phyloP scores from a whole-genome alignment of 129 eudicot genomes.

The Kitagawia praeruptora region DNA sequence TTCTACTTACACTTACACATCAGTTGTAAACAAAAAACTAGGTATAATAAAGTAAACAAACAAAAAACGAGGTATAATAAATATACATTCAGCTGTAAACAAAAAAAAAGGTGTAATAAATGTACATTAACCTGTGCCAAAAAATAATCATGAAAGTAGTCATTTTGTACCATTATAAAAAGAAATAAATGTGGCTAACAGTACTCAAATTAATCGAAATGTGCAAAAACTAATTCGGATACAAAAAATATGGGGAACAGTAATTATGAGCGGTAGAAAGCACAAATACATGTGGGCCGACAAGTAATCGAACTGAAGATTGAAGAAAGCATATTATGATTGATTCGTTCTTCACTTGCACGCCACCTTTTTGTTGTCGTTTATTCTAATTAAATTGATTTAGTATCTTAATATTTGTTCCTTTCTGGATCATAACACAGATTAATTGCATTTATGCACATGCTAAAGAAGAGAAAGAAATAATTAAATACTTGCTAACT shows the following conservation, averaged over 20 bases:
- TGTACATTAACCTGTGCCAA: no score
- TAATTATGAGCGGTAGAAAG: background rate
- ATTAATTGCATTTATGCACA: background rate
- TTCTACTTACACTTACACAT: no score
- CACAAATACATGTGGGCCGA: background rate
- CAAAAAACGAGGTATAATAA: no score
- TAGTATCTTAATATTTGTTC: background rate
- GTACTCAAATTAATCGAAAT: background rate
- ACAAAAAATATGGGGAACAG: background rate
- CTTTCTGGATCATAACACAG: background rate
- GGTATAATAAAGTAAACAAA: no score
- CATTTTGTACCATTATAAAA: background rate
- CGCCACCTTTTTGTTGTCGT: background rate
- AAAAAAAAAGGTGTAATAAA: no score
- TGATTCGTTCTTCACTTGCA: constrained; percentile 8
- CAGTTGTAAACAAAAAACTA: no score
- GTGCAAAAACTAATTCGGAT: no score
- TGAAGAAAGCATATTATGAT: background rate
- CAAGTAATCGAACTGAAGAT: background rate
- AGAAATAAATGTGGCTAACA: background rate
- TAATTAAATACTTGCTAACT: background rate
- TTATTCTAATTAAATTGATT: background rate
- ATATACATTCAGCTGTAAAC: no score
- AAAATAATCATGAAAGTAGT: background rate
- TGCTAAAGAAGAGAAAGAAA: background rate